These are phyloP conservation scores for Pseudogymnoascus sp. DNA, from an alignment of 2,329 filamentous ascomycete species.

Conservation along the genomic window DNA sequence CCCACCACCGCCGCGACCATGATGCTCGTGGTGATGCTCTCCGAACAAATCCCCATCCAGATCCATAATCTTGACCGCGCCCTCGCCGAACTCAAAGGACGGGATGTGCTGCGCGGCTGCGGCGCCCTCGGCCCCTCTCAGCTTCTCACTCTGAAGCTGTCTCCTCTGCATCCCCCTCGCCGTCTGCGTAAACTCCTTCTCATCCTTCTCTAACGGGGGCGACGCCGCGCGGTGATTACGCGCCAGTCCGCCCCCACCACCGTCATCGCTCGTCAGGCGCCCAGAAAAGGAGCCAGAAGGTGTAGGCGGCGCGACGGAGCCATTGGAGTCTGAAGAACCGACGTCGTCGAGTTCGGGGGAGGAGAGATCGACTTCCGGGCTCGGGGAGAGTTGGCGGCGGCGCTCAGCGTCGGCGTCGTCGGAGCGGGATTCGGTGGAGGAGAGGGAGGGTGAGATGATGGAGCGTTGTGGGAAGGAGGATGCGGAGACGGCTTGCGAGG, in stretches of 20 bases:
- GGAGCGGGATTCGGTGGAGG: constrained; percentile 55
- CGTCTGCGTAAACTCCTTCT: constrained; percentile 94
- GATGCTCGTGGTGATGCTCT: constrained; percentile 27
- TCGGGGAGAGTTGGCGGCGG: constrained; percentile 68
- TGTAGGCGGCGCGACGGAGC: constrained; percentile 47
- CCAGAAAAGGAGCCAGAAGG: constrained; percentile 55
- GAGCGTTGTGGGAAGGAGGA: constrained; percentile 41
- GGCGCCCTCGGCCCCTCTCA: constrained; percentile 39
- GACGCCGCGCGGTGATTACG: constrained; percentile 67
- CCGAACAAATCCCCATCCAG: constrained; percentile 27
- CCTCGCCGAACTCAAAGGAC: constrained; percentile 12
- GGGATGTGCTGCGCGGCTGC: constrained; percentile 21
- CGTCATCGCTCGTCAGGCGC: constrained; percentile 31
- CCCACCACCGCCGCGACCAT: background rate
- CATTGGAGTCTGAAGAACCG: constrained; percentile 53
- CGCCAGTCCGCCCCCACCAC: constrained; percentile 35
- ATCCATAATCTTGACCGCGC: constrained; percentile 26
- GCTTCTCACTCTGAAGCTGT: constrained; percentile 46
- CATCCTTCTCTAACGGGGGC: constrained; percentile 84
- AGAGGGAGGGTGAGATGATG: constrained; percentile 77
- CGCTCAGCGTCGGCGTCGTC: constrained; percentile 64
- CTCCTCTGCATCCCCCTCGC: constrained; percentile 69
- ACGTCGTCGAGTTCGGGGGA: constrained; percentile 75
- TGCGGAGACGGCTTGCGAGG: constrained; percentile 40
- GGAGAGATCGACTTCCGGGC: constrained; percentile 86